phyloP scores from a whole-genome alignment of 2,329 filamentous ascomycete genomes.

The Pseudogymnoascus sp. region DNA sequence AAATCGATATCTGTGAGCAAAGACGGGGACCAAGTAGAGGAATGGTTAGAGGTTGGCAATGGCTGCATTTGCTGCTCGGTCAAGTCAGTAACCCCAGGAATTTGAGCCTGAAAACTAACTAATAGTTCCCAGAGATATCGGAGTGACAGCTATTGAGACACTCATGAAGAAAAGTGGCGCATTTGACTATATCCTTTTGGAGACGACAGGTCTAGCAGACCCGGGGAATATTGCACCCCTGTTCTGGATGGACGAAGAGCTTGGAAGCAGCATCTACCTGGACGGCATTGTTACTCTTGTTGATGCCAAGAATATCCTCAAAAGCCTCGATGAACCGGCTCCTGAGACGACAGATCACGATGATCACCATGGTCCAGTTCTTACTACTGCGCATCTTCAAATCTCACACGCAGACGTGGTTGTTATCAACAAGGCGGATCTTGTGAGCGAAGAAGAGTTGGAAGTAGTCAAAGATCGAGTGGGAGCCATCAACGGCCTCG shows the following conservation, averaged over 20 bases:
- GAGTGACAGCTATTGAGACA: constrained; percentile 89
- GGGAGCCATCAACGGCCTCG: constrained; percentile 79
- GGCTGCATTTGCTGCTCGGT: constrained; percentile 97
- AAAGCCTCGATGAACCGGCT: constrained; percentile 66
- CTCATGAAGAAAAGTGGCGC: constrained; percentile 88
- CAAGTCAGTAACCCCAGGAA: constrained; percentile 52
- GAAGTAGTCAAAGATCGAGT: constrained; percentile 63
- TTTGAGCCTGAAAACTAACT: constrained; percentile 7
- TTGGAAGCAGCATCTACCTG: constrained; percentile 91
- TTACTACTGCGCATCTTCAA: constrained; percentile 91
- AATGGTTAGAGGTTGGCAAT: constrained; percentile 94
- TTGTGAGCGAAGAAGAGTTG: constrained; percentile 65
- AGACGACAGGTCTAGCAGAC: constrained; percentile 91
- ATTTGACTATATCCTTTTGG: constrained; percentile 95
- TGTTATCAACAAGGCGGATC: constrained; percentile 86
- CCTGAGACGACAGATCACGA: constrained; percentile 45
- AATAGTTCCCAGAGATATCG: constrained; percentile 58
- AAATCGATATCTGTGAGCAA: constrained; percentile 89
- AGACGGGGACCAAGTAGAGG: constrained; percentile 72
- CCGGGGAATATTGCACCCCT: constrained; percentile 91
- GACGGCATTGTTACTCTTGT: constrained; percentile 95
- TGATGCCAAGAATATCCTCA: constrained; percentile 86
- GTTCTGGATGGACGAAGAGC: constrained; percentile 95
- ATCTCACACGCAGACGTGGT: constrained; percentile 96
- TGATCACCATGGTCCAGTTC: constrained; percentile 52